phyloP scores from a whole-genome alignment of 495 filamentous ascomycete species.

The Barbatosphaeria neglecta region DNA sequence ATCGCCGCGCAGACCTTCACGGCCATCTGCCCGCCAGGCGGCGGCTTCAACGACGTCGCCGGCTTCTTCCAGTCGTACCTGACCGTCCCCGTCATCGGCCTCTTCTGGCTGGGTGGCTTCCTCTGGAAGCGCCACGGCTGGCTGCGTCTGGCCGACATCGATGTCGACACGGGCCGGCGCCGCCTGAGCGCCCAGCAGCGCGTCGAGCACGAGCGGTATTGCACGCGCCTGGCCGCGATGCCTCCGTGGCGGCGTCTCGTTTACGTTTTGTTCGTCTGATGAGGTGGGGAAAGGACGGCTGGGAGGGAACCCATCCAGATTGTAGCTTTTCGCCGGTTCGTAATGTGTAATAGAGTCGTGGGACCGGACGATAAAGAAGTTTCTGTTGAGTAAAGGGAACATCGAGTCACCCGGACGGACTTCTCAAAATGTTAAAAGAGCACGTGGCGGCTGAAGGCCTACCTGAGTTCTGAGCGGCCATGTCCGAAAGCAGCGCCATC shows the following conservation, averaged over 20 bases:
- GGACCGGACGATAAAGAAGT: too few species aligned
- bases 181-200: constrained; percentile 46
- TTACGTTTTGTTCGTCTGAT: constrained; percentile 34
- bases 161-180: constrained; percentile 51
- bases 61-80: constrained; percentile 55
- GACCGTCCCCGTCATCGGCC: constrained; percentile 45
- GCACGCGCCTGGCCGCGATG: constrained; percentile 28
- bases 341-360: too few species aligned
- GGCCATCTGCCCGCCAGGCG: constrained; percentile 33
- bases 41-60: constrained; percentile 32
- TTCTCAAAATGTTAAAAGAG: too few species aligned
- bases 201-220: constrained; percentile 34
- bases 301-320: too few species aligned
- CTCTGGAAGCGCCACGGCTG: constrained; percentile 51
- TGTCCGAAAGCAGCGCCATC: too few species aligned
- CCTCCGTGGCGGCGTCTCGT: constrained; percentile 40
- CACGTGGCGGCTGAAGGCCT: too few species aligned
- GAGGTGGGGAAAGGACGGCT: too few species aligned
- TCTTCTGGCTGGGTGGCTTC: constrained; percentile 41
- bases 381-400: too few species aligned
- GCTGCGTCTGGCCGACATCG: constrained; percentile 43
- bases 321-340: too few species aligned
- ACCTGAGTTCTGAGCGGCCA: too few species aligned
- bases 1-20: constrained; percentile 52
- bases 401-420: too few species aligned